Conservation (phyloP, 2,329 filamentous ascomycete species). For the Penicillium janthinellum region DNA sequence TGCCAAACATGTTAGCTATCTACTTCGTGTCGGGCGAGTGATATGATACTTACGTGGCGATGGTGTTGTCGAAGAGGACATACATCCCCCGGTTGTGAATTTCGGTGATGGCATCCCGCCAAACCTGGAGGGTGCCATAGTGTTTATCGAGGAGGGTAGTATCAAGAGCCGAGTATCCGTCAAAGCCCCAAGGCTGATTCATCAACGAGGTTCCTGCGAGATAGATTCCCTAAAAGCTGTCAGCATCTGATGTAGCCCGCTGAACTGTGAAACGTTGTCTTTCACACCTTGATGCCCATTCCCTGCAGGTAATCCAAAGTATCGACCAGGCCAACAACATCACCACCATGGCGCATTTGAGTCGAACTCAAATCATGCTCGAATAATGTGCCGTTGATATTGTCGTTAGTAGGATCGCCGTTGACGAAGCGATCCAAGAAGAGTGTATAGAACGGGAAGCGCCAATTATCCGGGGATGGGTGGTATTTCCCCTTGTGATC, state of each 20-base stretch:
- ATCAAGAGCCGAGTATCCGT: slow-evolving; percentile 63
- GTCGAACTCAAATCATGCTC: slow-evolving; percentile 63
- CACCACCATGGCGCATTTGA: slow-evolving; percentile 65
- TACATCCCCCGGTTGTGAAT: slow-evolving; percentile 66
- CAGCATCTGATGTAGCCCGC: slow-evolving; percentile 6
- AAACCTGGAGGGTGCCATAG: slow-evolving; percentile 60
- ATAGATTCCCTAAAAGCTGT: slow-evolving; percentile 54
- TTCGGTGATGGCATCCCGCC: slow-evolving; percentile 59
- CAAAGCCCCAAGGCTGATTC: slow-evolving; percentile 65
- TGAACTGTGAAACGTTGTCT: not conserved
- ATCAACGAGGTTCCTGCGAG: slow-evolving; percentile 65
- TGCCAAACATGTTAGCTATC: slow-evolving; percentile 6
- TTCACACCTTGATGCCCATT: slow-evolving; percentile 61
- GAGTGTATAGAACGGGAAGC: slow-evolving; percentile 66
- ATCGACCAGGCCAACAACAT: slow-evolving; percentile 59
- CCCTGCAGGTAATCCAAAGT: slow-evolving; percentile 66
- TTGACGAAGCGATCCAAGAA: slow-evolving; percentile 67
- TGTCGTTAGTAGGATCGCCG: slow-evolving; percentile 65
- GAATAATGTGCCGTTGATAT: slow-evolving; percentile 61
- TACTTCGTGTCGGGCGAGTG: too few relatives aligned
- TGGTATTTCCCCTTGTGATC: slow-evolving; percentile 49
- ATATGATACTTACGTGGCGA: slow-evolving; percentile 55
- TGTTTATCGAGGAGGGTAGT: slow-evolving; percentile 65
- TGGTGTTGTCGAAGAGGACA: slow-evolving; percentile 66
- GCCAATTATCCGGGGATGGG: slow-evolving; percentile 62